Conservation (phyloP, 257 asterid genomes). For the Nicotiana paniculata region DNA sequence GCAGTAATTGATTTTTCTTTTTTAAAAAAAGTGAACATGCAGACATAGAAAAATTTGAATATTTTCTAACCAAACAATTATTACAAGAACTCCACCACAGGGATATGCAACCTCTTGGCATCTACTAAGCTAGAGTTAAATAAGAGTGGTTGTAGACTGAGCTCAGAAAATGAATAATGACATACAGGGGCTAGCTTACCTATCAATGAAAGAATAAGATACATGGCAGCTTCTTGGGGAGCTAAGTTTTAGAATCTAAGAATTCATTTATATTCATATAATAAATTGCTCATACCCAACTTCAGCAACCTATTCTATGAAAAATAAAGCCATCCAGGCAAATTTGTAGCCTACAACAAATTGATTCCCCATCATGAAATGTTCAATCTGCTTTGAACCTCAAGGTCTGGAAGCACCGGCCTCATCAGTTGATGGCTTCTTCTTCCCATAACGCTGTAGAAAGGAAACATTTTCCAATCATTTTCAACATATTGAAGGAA, state of each 20-base stretch:
- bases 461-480: slow-evolving; percentile 3
- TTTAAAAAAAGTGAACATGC: not conserved
- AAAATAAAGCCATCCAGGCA: slow-evolving; percentile 16
- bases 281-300: slow-evolving; percentile 12
- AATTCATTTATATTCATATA: slow-evolving; percentile 16
- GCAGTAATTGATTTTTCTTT: not conserved
- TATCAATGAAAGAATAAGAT: slow-evolving; percentile 1
- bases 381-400: slow-evolving; percentile 33
- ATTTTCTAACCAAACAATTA: not conserved
- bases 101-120: not conserved
- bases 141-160: not conserved
- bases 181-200: not conserved
- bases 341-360: slow-evolving; percentile 19
- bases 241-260: slow-evolving; percentile 4
- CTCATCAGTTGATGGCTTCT: slow-evolving; percentile 55
- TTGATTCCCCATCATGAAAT: slow-evolving; percentile 21
- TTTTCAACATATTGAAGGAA: not conserved
- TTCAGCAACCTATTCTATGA: slow-evolving; percentile 13
- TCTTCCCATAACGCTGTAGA: slow-evolving; percentile 86
- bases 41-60: not conserved
- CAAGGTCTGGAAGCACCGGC: slow-evolving; percentile 45
- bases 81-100: not conserved
- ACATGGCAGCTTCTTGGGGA: slow-evolving; percentile 1
- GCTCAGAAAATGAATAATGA: not conserved
- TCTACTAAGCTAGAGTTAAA: not conserved